Base-by-base conservation (phyloP, 371 early-diverging fungal genomes). In the Rhizopus sp. region DNA sequence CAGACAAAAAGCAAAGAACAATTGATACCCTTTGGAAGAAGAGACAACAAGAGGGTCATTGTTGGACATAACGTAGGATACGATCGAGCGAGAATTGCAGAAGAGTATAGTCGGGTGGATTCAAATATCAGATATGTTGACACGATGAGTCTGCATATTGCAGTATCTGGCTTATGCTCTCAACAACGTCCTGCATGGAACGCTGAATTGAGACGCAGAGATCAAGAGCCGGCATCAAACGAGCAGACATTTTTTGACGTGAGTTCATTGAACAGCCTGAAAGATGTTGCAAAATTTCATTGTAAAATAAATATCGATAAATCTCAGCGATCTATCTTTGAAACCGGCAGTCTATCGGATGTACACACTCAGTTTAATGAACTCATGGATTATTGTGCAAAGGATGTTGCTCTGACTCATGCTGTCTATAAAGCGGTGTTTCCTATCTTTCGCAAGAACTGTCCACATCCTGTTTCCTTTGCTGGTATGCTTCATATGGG, bases 11-110 rank as follows among this genome's bases (percentile, higher is more conserved):
- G 59, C 7, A 67, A 66, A 15, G 73, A 71, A 23, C 83, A 80
- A 44, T 69, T 95, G 55, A 89, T 96, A 32, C 89, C 92, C 4
- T 60, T 94, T 50, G 79, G 77, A 35, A 35, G 40, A 16, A 32
- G 56, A 10, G 45, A 54, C 0, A 53, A 39, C 8, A 66, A 63
- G 13, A 73, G 86, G 0, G 53, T 97, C 0, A 64, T 96, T 7
- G 81, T 98, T 7, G 99, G 98, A 0, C 98, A 97, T 73, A 92
- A 94, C 60, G 90, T 97, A 1, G 86, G 92, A 0, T 98, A 87
- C 63, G 99, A 98, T 68, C 85, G 98, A 9, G 92, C 95, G 7
- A 74, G 95, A 3, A 83, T 96, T 15, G 73, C 82, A 41, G 95
- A 95, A 32, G 99, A 96, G 70, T 97, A 97, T 62, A 70, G 67